Evolutionary conservation across 1,284 basidiomycete species (phyloP).

Genomic region (Xerocomus minutiporus): DNA sequence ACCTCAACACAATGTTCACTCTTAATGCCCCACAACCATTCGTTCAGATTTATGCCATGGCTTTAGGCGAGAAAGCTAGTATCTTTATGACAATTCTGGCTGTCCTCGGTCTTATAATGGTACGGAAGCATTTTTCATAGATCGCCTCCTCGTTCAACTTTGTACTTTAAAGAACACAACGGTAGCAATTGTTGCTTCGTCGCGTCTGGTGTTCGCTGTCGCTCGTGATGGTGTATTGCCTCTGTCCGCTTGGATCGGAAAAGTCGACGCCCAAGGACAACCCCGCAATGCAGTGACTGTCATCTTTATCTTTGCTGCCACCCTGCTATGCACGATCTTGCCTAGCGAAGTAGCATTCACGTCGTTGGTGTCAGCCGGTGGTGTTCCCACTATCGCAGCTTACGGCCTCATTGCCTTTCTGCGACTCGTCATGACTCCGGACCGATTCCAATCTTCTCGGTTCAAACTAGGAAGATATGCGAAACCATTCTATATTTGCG

Average conservation of each 20-base stretch:
- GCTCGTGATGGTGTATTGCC: slow-evolving; percentile 86
- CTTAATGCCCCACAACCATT: slow-evolving; percentile 82
- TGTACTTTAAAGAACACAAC: slow-evolving; percentile 64
- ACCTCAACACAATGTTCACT: slow-evolving; percentile 67
- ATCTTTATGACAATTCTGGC: slow-evolving; percentile 83
- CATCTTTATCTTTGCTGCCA: slow-evolving; percentile 70
- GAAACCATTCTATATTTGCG: slow-evolving; percentile 62
- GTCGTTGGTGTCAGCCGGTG: slow-evolving; percentile 78
- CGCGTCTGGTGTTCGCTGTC: slow-evolving; percentile 80
- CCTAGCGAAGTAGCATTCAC: slow-evolving; percentile 85
- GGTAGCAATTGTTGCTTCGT: slow-evolving; percentile 78
- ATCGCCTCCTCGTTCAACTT: background rate
- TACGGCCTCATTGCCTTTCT: slow-evolving; percentile 75
- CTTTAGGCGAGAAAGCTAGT: slow-evolving; percentile 71
- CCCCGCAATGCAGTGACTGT: slow-evolving; percentile 79
- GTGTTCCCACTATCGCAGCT: slow-evolving; percentile 75
- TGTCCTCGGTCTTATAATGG: slow-evolving; percentile 71
- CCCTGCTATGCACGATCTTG: slow-evolving; percentile 75
- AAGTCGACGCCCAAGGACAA: slow-evolving; percentile 64
- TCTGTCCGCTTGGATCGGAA: slow-evolving; percentile 72
- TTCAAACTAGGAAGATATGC: slow-evolving; percentile 66
- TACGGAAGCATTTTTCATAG: slow-evolving; percentile 33
- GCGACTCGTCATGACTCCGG: slow-evolving; percentile 69
- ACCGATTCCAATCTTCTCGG: slow-evolving; percentile 64
- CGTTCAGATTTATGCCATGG: slow-evolving; percentile 77